Evolutionary conservation across 495 filamentous ascomycete genomes (phyloP).

Genomic region (Neurospora sp.): DNA sequence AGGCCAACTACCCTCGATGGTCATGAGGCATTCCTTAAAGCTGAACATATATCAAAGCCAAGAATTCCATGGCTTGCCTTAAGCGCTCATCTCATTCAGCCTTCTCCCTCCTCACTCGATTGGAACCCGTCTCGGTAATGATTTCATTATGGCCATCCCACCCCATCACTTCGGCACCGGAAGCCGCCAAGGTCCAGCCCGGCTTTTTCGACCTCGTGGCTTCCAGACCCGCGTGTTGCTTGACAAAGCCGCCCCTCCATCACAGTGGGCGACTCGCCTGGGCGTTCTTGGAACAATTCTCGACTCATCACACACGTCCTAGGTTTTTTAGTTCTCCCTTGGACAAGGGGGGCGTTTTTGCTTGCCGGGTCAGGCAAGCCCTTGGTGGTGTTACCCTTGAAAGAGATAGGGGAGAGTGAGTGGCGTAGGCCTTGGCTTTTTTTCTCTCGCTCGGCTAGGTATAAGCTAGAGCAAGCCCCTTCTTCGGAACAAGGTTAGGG

Average conservation of each 20-base stretch:
- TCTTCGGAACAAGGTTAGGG: neutral
- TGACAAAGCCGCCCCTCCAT: neutral
- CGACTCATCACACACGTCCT: neutral
- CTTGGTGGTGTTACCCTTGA: neutral
- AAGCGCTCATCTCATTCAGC: neutral
- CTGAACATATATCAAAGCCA: neutral
- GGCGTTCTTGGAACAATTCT: neutral
- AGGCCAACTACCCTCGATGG: neutral
- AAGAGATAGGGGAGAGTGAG: neutral
- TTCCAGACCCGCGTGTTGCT: neutral
- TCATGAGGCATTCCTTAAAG: neutral
- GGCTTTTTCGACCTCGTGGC: neutral
- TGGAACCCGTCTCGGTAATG: neutral
- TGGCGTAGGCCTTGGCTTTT: neutral
- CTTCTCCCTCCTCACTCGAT: neutral
- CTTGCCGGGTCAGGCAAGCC: neutral
- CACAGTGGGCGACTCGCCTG: neutral
- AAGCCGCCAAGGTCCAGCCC: neutral
- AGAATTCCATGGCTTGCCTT: neutral
- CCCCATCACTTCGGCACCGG: neutral
- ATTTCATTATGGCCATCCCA: neutral
- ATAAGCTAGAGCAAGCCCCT: neutral
- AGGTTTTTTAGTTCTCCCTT: neutral
- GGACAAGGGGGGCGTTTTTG: neutral
- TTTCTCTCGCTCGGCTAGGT: neutral